Conservation (phyloP, 345 rosid genomes). For the Eucalyptus tenuipes region DNA sequence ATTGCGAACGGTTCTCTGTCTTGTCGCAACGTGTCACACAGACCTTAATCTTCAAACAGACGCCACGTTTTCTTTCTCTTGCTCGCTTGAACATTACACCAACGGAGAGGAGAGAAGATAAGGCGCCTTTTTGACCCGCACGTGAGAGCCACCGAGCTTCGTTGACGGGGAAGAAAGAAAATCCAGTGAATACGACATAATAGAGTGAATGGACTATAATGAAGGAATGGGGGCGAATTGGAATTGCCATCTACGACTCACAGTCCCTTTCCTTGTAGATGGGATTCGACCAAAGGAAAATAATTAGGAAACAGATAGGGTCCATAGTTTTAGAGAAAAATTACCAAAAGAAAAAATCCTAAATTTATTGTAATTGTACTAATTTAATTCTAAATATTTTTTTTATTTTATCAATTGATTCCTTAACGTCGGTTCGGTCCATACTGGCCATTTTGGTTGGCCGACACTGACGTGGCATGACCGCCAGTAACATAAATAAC, state of each 20-base stretch:
- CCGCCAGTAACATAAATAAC: accelerated
- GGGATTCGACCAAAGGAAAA: background rate
- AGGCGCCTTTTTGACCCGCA: background rate
- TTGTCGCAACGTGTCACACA: background rate
- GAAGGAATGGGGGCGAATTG: background rate
- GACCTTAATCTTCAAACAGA: background rate
- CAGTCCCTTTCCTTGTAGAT: background rate
- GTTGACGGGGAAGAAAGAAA: background rate
- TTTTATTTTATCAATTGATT: too few species aligned
- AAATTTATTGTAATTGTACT: accelerated
- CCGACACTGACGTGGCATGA: accelerated
- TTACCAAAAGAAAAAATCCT: background rate
- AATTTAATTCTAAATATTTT: background rate
- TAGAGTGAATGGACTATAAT: background rate
- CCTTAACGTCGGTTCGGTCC: accelerated
- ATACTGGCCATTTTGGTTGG: accelerated
- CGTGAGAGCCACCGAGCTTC: background rate
- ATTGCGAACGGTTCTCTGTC: background rate
- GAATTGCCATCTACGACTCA: background rate
- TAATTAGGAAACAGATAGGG: background rate
- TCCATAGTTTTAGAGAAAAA: background rate
- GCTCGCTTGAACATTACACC: background rate
- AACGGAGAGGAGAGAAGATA: background rate
- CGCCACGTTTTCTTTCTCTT: background rate
- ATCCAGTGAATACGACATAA: background rate